Evolutionary conservation across 2,329 filamentous ascomycete species (phyloP).

Genomic region (Tolypocladium ovalisporum): DNA sequence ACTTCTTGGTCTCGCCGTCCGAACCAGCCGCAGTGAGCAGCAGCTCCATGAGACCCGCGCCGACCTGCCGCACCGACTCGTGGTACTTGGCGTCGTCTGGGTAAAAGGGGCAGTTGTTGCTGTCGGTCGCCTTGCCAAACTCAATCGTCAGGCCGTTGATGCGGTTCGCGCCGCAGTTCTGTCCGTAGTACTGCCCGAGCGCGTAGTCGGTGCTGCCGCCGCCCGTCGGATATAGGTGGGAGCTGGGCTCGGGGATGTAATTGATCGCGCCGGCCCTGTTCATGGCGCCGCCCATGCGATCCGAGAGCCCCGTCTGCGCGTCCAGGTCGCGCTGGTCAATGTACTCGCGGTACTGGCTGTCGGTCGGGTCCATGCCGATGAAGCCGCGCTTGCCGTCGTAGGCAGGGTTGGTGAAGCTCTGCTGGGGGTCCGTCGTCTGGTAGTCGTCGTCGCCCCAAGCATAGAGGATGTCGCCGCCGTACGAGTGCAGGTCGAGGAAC

Average conservation of each 20-base stretch:
- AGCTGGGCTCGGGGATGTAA: slow-evolving; percentile 27
- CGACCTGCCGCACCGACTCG: slow-evolving; percentile 31
- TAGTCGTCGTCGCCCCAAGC: slow-evolving; percentile 45
- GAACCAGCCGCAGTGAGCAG: slow-evolving; percentile 17
- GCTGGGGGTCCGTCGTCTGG: slow-evolving; percentile 30
- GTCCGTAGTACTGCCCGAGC: slow-evolving; percentile 29
- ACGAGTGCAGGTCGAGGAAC: slow-evolving; percentile 50
- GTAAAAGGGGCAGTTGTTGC: slow-evolving; percentile 29
- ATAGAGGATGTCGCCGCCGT: slow-evolving; percentile 39
- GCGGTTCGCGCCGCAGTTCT: slow-evolving; percentile 20
- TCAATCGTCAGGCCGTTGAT: slow-evolving; percentile 34
- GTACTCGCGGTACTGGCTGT: slow-evolving; percentile 33
- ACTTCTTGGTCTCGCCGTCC: slow-evolving; percentile 1
- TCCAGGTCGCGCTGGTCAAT: slow-evolving; percentile 24
- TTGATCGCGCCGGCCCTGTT: slow-evolving; percentile 21
- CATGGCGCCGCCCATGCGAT: slow-evolving; percentile 27
- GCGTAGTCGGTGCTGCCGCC: slow-evolving; percentile 36
- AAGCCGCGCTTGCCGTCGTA: slow-evolving; percentile 41
- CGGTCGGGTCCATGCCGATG: slow-evolving; percentile 22
- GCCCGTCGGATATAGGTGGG: slow-evolving; percentile 33
- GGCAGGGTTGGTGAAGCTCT: slow-evolving; percentile 40
- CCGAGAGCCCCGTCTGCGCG: slow-evolving; percentile 19
- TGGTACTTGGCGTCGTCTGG: slow-evolving; percentile 30
- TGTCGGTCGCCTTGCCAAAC: slow-evolving; percentile 24
- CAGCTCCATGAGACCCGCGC: slow-evolving; percentile 37